Evolutionary conservation across 208 protist species (phyloP), one percentile per base, ranked within the genome.

Genomic region (Trypanosoma conorhini): DNA sequence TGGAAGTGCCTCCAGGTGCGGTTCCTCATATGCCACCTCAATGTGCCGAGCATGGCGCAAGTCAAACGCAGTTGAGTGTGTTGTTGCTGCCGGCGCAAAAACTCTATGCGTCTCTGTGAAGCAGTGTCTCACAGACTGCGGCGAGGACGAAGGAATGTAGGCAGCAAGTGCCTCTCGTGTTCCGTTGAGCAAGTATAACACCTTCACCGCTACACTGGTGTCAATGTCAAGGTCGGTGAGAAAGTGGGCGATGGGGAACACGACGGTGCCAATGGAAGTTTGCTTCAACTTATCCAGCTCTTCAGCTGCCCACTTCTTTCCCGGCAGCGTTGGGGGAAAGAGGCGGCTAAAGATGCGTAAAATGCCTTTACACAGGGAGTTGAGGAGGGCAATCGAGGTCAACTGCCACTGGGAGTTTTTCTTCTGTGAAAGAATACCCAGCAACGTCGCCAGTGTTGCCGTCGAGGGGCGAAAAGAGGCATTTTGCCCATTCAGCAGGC

Each of bases 191-290:
- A 88, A 76, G 21, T 71, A 79, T n/a, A 92, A 76, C 42, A 87
- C 76, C 60, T 87, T 76, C 1, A 79, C 66, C 10, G 82, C 86
- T 28, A 91, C 74, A 60, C 76, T 72, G 7, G 70, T 68, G 48
- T 93, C 81, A 42, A 92, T 76, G 10, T 86, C 70, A 63, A 94
- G 75, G 57, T 88, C 80, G 31, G 78, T 77, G 35, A 96, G 79
- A 66, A 88, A 87, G 74, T 96, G 91, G 13, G 78, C 81, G 40
- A 93, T 83, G 19, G 91, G 88, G 62, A 89, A 94, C 22, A 92
- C 67, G 8, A 93, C 85, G n/a, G 88, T 77, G 4, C 91, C 91
- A 66, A 96, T 71, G 13, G 80, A 81, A 17, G 91, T 95, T 8
- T 81, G 80, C 58, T 87, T 85, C 12, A 95, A 72, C 38, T 83